Conservation (phyloP, 2,329 filamentous ascomycete species). For the Torrubiellomyces zombiae region DNA sequence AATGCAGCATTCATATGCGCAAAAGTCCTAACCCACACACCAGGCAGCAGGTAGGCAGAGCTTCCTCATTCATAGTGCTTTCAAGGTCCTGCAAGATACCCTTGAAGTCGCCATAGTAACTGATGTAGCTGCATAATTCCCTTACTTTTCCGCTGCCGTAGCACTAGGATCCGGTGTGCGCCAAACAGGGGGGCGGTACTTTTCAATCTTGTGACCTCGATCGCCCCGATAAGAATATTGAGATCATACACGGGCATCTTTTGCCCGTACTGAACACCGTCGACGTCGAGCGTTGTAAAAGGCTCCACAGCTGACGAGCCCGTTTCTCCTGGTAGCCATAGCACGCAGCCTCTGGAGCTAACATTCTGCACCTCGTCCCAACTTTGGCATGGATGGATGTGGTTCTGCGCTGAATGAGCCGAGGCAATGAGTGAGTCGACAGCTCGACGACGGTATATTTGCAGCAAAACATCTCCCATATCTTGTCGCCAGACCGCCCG, state of each 20-base stretch:
- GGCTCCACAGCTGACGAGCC: conserved; percentile 13
- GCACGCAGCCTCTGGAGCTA: conserved; percentile 25
- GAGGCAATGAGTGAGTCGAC: conserved; percentile 24
- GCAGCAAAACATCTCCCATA: conserved; percentile 37
- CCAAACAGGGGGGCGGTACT: conserved; percentile 16
- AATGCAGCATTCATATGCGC: no score
- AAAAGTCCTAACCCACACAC: no score
- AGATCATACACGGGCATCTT: conserved; percentile 38
- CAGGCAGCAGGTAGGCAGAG: no score
- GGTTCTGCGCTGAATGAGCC: conserved; percentile 14
- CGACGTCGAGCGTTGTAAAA: conserved; percentile 29
- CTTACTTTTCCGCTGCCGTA: conserved; percentile 19
- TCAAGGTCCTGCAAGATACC: conserved; percentile 26
- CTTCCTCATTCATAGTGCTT: no score
- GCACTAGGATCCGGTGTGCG: conserved; percentile 23
- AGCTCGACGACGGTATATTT: conserved; percentile 29
- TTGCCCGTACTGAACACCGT: conserved; percentile 13
- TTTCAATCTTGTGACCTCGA: conserved; percentile 24
- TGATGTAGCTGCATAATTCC: conserved; percentile 28
- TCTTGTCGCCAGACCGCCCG: conserved; percentile 24
- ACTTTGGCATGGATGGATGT: conserved; percentile 20
- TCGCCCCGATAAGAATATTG: conserved; percentile 28
- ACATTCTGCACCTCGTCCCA: conserved; percentile 27
- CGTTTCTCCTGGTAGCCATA: conserved; percentile 20
- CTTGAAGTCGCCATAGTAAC: conserved; percentile 41